These are phyloP conservation scores for Helotiales sp. DNA, from an alignment of 2,329 filamentous ascomycete genomes.

Conservation along the genomic window DNA sequence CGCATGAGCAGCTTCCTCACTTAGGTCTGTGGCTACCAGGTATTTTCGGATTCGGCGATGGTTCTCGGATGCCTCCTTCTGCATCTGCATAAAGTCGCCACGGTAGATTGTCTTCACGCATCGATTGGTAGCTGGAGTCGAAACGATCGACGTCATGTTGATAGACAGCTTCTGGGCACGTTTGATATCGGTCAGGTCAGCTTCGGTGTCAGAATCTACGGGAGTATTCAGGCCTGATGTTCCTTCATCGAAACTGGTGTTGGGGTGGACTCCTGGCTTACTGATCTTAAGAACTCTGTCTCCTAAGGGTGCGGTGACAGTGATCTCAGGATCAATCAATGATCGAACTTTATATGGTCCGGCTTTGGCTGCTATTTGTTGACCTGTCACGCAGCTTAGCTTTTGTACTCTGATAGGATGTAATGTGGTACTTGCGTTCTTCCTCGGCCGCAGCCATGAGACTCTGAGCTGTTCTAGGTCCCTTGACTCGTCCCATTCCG, in stretches of 20 bases:
- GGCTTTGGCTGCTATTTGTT: constrained; percentile 23
- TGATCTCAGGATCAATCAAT: constrained; percentile 60
- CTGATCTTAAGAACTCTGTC: constrained; percentile 51
- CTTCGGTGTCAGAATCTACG: constrained; percentile 83
- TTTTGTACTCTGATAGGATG: not conserved
- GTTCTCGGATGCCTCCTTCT: constrained; percentile 76
- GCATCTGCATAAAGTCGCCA: constrained; percentile 77
- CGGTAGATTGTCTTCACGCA: constrained; percentile 88
- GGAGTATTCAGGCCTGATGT: constrained; percentile 54
- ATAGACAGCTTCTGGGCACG: constrained; percentile 83
- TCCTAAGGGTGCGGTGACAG: constrained; percentile 61
- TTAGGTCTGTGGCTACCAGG: constrained; percentile 92
- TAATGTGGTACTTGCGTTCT: constrained; percentile 60
- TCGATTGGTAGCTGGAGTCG: constrained; percentile 73
- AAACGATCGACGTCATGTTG: constrained; percentile 76
- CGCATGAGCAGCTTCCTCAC: constrained; percentile 90
- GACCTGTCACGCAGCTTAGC: constrained; percentile 18
- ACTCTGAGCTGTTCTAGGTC: constrained; percentile 52
- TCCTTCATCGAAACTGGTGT: constrained; percentile 73
- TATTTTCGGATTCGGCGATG: constrained; percentile 83
- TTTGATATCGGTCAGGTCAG: constrained; percentile 80
- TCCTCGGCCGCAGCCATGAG: constrained; percentile 74
- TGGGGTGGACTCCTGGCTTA: constrained; percentile 70
- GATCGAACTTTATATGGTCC: constrained; percentile 33
- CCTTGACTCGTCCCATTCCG: constrained; percentile 37